A percentile compares a stretch with the other conserved stretches of the same genome.
phyloP scores from a whole-genome alignment of 2,329 filamentous ascomycete genomes.

The Aureobasidium sp. region DNA sequence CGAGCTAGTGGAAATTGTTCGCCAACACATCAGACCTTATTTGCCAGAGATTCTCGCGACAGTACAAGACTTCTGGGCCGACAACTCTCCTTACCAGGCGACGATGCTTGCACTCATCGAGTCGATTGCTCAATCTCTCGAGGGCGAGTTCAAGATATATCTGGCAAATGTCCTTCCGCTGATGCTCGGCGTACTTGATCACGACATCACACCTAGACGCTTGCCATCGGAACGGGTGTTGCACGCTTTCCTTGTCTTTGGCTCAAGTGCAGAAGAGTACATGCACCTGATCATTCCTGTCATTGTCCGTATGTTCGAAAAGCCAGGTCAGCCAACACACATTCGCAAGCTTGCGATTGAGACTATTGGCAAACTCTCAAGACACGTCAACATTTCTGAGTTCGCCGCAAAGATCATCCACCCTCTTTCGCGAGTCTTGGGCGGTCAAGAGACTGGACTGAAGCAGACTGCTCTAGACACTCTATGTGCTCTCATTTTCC shows the following conservation, averaged over 20 bases:
- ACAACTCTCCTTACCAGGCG: constrained; percentile 70
- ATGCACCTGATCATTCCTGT: constrained; percentile 98
- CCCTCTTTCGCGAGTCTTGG: constrained; percentile 75
- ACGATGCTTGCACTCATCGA: constrained; percentile 91
- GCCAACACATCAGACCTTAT: constrained; percentile 91
- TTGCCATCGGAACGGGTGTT: constrained; percentile 82
- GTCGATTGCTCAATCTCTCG: constrained; percentile 84
- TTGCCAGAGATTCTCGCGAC: constrained; percentile 79
- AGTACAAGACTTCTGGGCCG: constrained; percentile 84
- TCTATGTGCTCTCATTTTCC: constrained; percentile 88
- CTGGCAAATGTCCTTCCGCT: constrained; percentile 80
- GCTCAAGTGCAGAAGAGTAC: constrained; percentile 92
- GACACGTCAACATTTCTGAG: constrained; percentile 94
- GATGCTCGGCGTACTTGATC: constrained; percentile 90
- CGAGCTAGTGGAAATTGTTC: constrained; percentile 86
- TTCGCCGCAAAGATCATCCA: constrained; percentile 96
- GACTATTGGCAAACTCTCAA: constrained; percentile 85
- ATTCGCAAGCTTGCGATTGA: constrained; percentile 88
- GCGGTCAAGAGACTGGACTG: constrained; percentile 63
- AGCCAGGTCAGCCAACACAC: constrained; percentile 68
- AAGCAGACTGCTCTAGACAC: constrained; percentile 85
- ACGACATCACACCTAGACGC: constrained; percentile 69
- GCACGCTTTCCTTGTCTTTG: constrained; percentile 93
- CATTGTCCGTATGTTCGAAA: constrained; percentile 91
- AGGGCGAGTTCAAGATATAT: constrained; percentile 97